These are phyloP conservation scores for Brachypodium distachyon DNA, from an alignment of 202 grass and related monocot genomes.

Conservation along the genomic window DNA sequence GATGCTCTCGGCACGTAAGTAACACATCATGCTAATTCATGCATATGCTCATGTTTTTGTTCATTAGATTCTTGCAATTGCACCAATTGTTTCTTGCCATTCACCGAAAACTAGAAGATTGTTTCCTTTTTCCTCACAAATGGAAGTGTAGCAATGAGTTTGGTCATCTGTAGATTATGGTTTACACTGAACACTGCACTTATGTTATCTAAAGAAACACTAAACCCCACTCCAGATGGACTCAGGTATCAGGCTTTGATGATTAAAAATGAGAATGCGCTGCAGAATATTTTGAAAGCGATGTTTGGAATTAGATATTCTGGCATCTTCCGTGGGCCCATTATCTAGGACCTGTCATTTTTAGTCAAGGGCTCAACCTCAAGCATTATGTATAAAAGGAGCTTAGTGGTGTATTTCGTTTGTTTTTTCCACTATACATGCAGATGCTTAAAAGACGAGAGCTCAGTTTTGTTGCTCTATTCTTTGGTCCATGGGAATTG, in stretches of 20 bases:
- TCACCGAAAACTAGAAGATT: background rate
- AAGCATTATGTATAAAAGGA: slow-evolving; percentile 1
- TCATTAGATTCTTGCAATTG: slow-evolving; percentile 1
- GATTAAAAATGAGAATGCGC: background rate
- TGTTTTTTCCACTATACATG: slow-evolving; percentile 14
- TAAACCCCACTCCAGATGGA: background rate
- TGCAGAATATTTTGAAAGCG: background rate
- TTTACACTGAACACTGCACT: background rate
- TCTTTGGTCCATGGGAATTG: slow-evolving; percentile 93
- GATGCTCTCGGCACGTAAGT: slow-evolving; percentile 83
- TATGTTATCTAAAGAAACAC: no score
- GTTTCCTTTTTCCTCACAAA: slow-evolving; percentile 5
- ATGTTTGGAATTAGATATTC: background rate
- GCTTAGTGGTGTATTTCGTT: slow-evolving; percentile 17
- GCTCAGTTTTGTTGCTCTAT: slow-evolving; percentile 82
- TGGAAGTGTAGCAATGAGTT: background rate
- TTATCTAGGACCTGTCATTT: background rate
- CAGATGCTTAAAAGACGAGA: slow-evolving; percentile 87
- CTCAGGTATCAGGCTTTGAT: background rate
- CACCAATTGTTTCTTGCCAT: background rate
- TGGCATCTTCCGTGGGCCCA: background rate
- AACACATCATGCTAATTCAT: background rate
- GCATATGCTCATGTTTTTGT: background rate
- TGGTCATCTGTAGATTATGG: background rate
- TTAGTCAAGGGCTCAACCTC: background rate